phyloP scores from a whole-genome alignment of 2,329 filamentous ascomycete genomes.

The Colletotrichum sp. region DNA sequence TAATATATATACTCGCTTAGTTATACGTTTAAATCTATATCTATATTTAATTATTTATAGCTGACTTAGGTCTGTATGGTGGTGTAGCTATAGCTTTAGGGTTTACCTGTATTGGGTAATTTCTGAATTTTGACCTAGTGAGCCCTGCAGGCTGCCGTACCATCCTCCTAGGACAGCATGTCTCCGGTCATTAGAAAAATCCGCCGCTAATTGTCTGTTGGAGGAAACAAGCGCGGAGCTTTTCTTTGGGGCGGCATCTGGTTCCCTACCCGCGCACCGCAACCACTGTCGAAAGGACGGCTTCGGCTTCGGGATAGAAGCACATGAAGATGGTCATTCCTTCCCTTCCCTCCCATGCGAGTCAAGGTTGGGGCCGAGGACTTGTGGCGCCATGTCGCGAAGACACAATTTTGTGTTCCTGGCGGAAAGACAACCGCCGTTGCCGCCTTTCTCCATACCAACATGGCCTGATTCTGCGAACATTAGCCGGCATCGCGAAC shows the following conservation, averaged over 20 bases:
- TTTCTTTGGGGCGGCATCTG: neutral
- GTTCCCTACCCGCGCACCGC: neutral
- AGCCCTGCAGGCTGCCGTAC: too few species aligned
- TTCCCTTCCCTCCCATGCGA: neutral
- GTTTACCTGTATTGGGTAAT: too few species aligned
- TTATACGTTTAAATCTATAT: too few species aligned
- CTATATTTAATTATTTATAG: too few species aligned
- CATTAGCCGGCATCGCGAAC: neutral
- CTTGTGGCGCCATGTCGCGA: neutral
- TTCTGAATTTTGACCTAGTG: too few species aligned
- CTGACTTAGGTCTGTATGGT: too few species aligned
- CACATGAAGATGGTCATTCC: neutral
- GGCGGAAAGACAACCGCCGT: neutral
- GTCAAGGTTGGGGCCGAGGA: neutral
- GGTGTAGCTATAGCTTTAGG: too few species aligned
- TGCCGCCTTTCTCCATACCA: neutral
- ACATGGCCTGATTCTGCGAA: neutral
- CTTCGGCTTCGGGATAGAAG: neutral
- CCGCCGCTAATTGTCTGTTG: neutral
- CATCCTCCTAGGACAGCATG: neutral
- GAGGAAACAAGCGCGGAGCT: neutral
- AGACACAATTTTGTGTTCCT: neutral
- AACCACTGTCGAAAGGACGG: neutral
- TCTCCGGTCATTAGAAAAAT: neutral
- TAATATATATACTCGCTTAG: too few species aligned